Conservation (phyloP, 345 rosid genomes). For the Eutrema heterophyllum region DNA sequence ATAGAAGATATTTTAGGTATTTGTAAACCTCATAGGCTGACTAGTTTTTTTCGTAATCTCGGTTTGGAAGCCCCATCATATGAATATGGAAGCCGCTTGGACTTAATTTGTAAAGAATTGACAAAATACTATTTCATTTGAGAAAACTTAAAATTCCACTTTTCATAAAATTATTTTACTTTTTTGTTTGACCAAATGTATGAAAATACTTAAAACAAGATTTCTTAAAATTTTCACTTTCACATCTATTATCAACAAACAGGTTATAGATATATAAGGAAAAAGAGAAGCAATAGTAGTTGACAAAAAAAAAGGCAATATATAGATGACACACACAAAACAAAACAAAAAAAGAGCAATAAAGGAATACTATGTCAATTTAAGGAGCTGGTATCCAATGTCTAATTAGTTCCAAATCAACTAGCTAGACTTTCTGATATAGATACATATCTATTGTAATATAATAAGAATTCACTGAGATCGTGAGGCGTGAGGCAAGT, state of each 20-base stretch:
- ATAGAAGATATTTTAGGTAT: background rate
- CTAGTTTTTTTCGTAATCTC: no score
- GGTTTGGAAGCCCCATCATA: background rate
- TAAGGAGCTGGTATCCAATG: conserved; percentile 15
- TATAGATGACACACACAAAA: background rate
- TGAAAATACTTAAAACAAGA: background rate
- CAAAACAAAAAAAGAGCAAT: background rate
- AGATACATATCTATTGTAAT: background rate
- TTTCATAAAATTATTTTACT: background rate
- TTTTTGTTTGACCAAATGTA: no score
- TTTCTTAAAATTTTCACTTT: background rate
- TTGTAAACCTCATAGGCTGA: background rate
- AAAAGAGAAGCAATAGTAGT: background rate
- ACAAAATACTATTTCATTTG: background rate
- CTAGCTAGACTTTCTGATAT: conserved; percentile 4
- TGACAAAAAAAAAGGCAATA: background rate
- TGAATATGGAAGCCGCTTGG: background rate
- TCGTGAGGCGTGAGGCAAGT: background rate
- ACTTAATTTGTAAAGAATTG: background rate
- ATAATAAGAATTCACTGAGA: background rate
- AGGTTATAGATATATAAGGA: background rate
- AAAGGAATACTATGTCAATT: background rate
- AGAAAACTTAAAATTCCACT: background rate
- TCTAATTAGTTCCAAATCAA: conserved; percentile 13
- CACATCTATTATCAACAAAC: background rate